Base-by-base conservation (phyloP, 2,329 filamentous ascomycete species). In the Lachnellula occidentalis region DNA sequence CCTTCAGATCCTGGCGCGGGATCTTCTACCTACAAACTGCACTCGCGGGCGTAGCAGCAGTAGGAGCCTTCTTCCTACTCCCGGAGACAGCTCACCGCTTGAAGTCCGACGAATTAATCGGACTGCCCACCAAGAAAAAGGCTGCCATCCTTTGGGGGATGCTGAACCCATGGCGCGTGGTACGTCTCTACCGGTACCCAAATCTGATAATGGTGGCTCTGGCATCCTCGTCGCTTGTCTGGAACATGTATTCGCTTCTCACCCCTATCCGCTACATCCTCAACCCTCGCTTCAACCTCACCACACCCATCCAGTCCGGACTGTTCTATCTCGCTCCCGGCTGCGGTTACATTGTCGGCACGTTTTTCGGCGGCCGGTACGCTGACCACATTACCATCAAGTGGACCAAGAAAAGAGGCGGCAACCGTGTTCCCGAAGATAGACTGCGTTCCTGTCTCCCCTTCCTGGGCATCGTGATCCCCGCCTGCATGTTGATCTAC, bases 11-110 rank as follows among this genome's bases (percentile, higher is more conserved):
- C 2, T 92, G 88, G 88, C 78, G 86, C 17, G 80, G 81, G 42
- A 89, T 91, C 51, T 91, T 90, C 72, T 91, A 86, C 83, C 74
- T 92, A 0, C 87, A 91, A 66, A 82, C 84, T 0, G 87, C 79
- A 0, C 75, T 90, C 5, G 84, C 83, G 0, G 86, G 79, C 2
- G 66, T 79, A 0, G 84, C 81, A 1, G 74, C 78, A 0, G 19
- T 84, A 0, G 77, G 85, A 0, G 78, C 87, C 34, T 78, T 82
- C 60, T 82, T 88, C 61, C 72, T 89, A 12, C 77, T 91, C 11
- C 85, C 86, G 0, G 87, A 92, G 67, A 92, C 87, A 0, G 86
- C 88, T 49, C 85, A 86, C 54, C 77, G 80, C 57, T 82, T 78
- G 64, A 80, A 80, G 54, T 80, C 81, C 19, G 73, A 78, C 7